Percentiles rank a stretch among this genome's conserved stretches.
Evolutionary conservation across 129 eudicot genomes (phyloP).

Genomic region (Helichrysum umbraculigerum): DNA sequence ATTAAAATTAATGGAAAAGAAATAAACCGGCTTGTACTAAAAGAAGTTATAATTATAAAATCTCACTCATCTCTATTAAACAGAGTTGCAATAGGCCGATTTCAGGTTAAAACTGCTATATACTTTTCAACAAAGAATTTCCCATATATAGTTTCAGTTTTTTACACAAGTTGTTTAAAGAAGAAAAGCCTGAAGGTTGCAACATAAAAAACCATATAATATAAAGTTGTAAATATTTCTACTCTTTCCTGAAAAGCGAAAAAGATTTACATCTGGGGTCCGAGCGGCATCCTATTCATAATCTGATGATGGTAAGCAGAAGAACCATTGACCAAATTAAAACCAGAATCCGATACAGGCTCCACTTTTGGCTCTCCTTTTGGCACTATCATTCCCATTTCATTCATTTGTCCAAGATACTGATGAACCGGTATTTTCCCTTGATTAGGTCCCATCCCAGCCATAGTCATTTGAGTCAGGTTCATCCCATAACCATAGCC

Average conservation of each 20-base stretch:
- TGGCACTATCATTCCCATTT: constrained; percentile 59
- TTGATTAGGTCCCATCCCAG: constrained; percentile 30
- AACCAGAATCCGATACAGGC: constrained; percentile 55
- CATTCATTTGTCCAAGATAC: constrained; percentile 36
- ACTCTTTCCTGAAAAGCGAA: constrained; percentile 26
- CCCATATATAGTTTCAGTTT: constrained; percentile 29
- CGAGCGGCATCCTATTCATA: constrained; percentile 67
- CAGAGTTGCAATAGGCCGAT: not conserved
- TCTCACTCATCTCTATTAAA: not conserved
- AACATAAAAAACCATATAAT: constrained; percentile 16
- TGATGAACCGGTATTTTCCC: constrained; percentile 40
- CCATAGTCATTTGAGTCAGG: constrained; percentile 54
- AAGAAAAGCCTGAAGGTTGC: constrained; percentile 9
- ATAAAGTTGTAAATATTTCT: constrained; percentile 32
- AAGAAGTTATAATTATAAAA: not conserved
- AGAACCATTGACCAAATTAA: constrained; percentile 41
- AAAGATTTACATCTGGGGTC: constrained; percentile 63
- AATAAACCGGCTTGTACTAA: not conserved
- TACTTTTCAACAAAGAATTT: not conserved
- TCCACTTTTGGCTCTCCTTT: constrained; percentile 70
- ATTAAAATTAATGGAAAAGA: too few relatives aligned
- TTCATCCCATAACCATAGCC: constrained; percentile 59
- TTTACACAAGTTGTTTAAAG: constrained; percentile 20
- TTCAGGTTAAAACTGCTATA: constrained; percentile 12
- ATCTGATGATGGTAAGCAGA: constrained; percentile 56